These are phyloP conservation scores for Ceratocystiopsis sp. DNA, from an alignment of 2,329 filamentous ascomycete species.

Conservation along the genomic window DNA sequence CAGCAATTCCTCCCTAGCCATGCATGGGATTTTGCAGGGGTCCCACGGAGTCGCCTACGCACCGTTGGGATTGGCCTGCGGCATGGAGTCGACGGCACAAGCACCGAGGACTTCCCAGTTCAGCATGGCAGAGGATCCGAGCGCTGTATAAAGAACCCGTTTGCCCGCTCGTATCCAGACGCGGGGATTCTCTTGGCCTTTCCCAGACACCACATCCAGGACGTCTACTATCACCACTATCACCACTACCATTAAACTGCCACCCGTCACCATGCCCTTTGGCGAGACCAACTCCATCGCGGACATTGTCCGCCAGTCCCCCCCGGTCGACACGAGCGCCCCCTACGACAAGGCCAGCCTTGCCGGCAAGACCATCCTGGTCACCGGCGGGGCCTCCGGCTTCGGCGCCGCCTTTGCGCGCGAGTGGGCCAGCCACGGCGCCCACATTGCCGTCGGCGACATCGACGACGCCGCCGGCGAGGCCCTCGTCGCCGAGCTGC, in stretches of 20 bases:
- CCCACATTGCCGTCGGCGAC: conserved; percentile 47
- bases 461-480: conserved; percentile 37
- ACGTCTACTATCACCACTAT: not conserved
- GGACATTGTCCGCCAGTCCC: conserved; percentile 4
- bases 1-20: no score
- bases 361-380: conserved; percentile 36
- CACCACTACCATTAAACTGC: not conserved
- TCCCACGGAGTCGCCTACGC: no score
- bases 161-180: no score
- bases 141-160: no score
- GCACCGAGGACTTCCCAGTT: no score
- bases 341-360: conserved; percentile 28
- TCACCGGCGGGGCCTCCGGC: conserved; percentile 47
- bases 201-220: no score
- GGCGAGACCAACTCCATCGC: conserved; percentile 1
- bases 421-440: conserved; percentile 35
- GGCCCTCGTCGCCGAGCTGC: conserved; percentile 33
- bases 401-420: conserved; percentile 36
- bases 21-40: no score
- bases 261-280: conserved; percentile 1
- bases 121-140: no score
- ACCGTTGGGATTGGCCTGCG: no score
- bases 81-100: no score
- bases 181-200: no score
- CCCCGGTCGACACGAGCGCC: conserved; percentile 26